A percentile compares a stretch with the other conserved stretches of the same genome.
phyloP scores from a whole-genome alignment of 768 basidiomycete species.

The Coprinopsis strossmayeri region DNA sequence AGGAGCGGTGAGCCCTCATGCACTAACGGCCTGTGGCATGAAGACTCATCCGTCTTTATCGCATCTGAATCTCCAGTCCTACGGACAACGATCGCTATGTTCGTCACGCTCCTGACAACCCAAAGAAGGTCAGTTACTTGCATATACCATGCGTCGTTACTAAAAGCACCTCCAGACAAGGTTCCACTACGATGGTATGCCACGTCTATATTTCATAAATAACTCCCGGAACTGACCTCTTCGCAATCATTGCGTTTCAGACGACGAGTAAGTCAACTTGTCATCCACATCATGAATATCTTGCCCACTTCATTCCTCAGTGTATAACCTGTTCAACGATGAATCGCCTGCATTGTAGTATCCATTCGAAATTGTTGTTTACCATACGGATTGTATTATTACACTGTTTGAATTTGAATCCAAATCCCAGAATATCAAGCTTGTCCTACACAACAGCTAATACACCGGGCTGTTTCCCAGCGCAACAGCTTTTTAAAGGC shows the following conservation, averaged over 20 bases:
- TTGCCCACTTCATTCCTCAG: too few species aligned
- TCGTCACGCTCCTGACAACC: conserved; percentile 69
- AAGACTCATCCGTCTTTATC: conserved; percentile 7
- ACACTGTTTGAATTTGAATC: neutral
- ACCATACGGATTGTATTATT: neutral
- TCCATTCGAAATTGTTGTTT: too few species aligned
- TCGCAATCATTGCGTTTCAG: conserved; percentile 21
- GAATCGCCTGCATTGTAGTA: too few species aligned
- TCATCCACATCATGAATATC: too few species aligned
- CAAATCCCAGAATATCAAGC: too few species aligned
- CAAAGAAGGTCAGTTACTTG: conserved; percentile 63
- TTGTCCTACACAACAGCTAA: neutral
- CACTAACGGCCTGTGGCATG: neutral
- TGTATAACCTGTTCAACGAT: too few species aligned
- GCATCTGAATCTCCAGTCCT: conserved; percentile 41
- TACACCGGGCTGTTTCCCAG: conserved; percentile 11
- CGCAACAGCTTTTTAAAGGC: conserved; percentile 24
- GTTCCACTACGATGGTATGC: conserved; percentile 76
- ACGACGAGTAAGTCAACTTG: conserved; percentile 58
- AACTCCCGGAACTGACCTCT: conserved; percentile 17
- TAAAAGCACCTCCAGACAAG: conserved; percentile 43
- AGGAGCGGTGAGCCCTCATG: conserved; percentile 49
- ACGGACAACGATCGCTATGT: conserved; percentile 83
- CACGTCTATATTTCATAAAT: neutral
- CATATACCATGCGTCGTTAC: conserved; percentile 2